phyloP scores from a whole-genome alignment of 2,329 filamentous ascomycete genomes.

The Aspergillus thermomutatus region DNA sequence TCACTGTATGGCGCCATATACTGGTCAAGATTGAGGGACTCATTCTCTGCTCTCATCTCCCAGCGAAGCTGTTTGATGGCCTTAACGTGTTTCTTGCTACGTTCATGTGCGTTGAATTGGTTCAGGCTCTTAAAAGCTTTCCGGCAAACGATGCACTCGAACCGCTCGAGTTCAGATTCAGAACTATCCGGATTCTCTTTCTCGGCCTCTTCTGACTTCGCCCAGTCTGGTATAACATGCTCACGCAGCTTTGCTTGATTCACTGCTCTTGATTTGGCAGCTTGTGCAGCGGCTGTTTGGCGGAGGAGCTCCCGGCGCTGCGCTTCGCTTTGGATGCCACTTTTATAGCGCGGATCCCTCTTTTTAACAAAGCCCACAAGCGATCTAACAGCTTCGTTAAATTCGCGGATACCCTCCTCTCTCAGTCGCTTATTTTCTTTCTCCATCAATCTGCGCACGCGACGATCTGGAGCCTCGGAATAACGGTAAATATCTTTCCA shows the following conservation, averaged over 20 bases:
- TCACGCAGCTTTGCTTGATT: conserved; percentile 71
- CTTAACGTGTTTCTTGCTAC: conserved; percentile 94
- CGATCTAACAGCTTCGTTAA: conserved; percentile 86
- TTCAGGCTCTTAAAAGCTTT: conserved; percentile 84
- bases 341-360: conserved; percentile 79
- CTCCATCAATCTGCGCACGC: conserved; percentile 80
- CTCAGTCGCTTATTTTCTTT: conserved; percentile 87
- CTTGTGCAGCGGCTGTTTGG: conserved; percentile 77
- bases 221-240: conserved; percentile 70
- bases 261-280: conserved; percentile 74
- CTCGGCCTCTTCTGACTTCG: conserved; percentile 55
- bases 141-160: conserved; percentile 61
- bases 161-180: conserved; percentile 52
- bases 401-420: conserved; percentile 79
- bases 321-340: conserved; percentile 72
- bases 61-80: conserved; percentile 73
- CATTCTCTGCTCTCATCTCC: conserved; percentile 80
- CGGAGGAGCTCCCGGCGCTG: conserved; percentile 76
- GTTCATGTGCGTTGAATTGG: conserved; percentile 87
- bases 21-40: conserved; percentile 38
- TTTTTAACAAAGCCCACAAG: conserved; percentile 87
- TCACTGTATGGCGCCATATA: background rate
- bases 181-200: conserved; percentile 48
- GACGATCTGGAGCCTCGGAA: conserved; percentile 82
- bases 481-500: conserved; percentile 86